phyloP scores from a whole-genome alignment of 768 basidiomycete species.

The Russula sp. region DNA sequence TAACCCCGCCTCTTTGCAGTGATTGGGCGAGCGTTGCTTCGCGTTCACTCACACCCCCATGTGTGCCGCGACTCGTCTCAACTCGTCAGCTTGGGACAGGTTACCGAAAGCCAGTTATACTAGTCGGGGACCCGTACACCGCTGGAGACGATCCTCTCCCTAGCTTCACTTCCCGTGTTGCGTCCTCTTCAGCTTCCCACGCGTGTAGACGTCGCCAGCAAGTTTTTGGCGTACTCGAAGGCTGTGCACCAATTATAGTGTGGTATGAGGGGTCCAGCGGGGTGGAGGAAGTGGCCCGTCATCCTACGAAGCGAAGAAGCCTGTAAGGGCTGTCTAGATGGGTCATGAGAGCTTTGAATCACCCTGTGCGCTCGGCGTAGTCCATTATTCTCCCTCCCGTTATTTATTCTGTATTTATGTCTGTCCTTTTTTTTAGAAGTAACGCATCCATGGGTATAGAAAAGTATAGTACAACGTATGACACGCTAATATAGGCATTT shows the following conservation, averaged over 20 bases:
- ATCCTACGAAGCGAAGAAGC: conserved; percentile 7
- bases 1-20: neutral
- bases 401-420: conserved; percentile 24
- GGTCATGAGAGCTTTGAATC: conserved; percentile 6
- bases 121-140: conserved; percentile 17
- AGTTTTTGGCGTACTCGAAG: conserved; percentile 1
- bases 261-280: conserved; percentile 10
- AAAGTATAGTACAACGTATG: too few species aligned
- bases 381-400: neutral
- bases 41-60: conserved; percentile 19
- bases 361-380: conserved; percentile 2
- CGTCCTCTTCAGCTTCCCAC: neutral
- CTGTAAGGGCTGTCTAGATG: conserved; percentile 11
- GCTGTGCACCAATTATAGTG: conserved; percentile 9
- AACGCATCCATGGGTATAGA: too few species aligned
- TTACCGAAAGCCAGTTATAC: conserved; percentile 5
- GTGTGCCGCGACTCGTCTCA: conserved; percentile 17
- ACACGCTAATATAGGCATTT: too few species aligned
- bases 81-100: neutral
- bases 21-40: conserved; percentile 19
- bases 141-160: conserved; percentile 10
- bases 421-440: too few species aligned
- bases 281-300: neutral
- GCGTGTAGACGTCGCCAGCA: conserved; percentile 18
- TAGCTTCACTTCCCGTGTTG: conserved; percentile 8